These are phyloP conservation scores for Vaucheria bursata DNA, from an alignment of 352 stramenopile genomes.

Conservation along the genomic window DNA sequence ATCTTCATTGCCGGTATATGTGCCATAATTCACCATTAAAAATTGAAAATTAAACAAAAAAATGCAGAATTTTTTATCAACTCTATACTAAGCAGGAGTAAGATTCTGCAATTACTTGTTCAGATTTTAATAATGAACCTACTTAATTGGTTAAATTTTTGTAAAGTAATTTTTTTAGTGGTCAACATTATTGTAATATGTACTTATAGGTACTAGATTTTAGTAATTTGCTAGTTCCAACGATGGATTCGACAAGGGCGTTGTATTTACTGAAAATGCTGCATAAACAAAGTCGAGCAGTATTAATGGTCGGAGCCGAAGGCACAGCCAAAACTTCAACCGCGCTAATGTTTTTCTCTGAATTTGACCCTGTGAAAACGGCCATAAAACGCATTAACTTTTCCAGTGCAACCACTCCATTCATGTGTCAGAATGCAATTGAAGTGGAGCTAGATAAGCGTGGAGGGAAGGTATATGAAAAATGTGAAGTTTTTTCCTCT, in stretches of 20 bases:
- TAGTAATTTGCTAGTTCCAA: slow-evolving; percentile 95
- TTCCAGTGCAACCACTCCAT: slow-evolving; percentile 89
- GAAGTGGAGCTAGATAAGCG: slow-evolving; percentile 96
- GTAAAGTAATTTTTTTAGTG: too few species aligned
- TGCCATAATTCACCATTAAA: too few species aligned
- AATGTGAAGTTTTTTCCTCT: too few species aligned
- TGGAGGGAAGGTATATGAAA: slow-evolving; percentile 74
- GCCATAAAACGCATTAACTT: slow-evolving; percentile 96
- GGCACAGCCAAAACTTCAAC: slow-evolving; percentile 96
- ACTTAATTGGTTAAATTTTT: too few species aligned
- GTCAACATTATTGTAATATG: background rate
- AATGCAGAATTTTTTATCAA: too few species aligned
- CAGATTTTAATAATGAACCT: too few species aligned
- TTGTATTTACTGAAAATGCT: slow-evolving; percentile 81
- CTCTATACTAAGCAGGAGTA: too few species aligned
- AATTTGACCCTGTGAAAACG: slow-evolving; percentile 82
- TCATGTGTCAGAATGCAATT: slow-evolving; percentile 94
- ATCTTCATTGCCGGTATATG: too few species aligned
- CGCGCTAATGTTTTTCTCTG: slow-evolving; percentile 92
- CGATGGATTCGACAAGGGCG: slow-evolving; percentile 92
- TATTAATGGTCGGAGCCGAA: slow-evolving; percentile 89
- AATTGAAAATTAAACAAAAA: too few species aligned
- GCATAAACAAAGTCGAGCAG: slow-evolving; percentile 72
- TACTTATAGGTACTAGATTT: too few species aligned
- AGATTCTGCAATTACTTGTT: too few species aligned